Conservation (phyloP, 768 basidiomycete genomes). For the Xerocomus brunneocitrinus region DNA sequence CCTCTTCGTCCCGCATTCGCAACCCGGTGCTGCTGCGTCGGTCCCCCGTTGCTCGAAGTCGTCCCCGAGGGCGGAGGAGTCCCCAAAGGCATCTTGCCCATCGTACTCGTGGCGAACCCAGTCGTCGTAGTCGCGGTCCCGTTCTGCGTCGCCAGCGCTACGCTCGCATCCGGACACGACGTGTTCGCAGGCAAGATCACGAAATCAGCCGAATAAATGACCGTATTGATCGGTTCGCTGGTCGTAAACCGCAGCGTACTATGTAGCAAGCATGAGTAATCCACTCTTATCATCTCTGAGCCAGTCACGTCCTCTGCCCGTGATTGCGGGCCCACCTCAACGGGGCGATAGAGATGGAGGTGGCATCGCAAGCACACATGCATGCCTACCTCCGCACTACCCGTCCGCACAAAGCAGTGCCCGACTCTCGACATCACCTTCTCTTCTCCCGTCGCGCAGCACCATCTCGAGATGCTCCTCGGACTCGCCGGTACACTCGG, state of each 20-base stretch:
- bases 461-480: constrained; percentile 19
- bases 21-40: constrained; percentile 4
- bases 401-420: too few relatives aligned
- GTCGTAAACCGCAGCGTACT: constrained; percentile 35
- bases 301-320: neutral
- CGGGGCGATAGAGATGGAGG: neutral
- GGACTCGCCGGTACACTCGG: constrained; percentile 14
- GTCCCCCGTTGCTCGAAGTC: neutral
- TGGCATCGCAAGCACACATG: neutral
- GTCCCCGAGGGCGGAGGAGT: constrained; percentile 10
- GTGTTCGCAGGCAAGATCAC: constrained; percentile 26
- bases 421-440: too few relatives aligned
- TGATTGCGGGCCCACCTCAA: neutral
- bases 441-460: neutral
- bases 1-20: constrained; percentile 21
- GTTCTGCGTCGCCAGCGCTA: constrained; percentile 6
- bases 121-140: constrained; percentile 5
- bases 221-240: constrained; percentile 18
- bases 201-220: constrained; percentile 52
- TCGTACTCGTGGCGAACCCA: neutral
- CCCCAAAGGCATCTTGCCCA: constrained; percentile 1
- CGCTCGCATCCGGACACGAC: neutral
- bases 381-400: neutral
- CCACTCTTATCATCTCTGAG: too few relatives aligned
- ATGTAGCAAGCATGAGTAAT: neutral